phyloP scores from a whole-genome alignment of 306 rosid species.

The Herpetospermum pedunculosum region DNA sequence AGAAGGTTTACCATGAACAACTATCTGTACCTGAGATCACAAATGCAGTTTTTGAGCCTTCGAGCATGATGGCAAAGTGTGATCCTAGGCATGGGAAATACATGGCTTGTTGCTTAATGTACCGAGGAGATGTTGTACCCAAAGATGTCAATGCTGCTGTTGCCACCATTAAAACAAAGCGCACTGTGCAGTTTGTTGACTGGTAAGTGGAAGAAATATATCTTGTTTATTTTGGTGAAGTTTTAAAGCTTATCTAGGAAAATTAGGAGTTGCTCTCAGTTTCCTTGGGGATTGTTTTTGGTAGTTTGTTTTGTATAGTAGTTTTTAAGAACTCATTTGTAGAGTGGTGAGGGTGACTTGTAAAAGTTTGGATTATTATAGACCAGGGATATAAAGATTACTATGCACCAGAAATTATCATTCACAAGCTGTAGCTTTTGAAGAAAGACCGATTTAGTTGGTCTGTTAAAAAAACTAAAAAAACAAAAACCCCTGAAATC shows the following conservation, averaged over 20 bases:
- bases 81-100: slow-evolving; percentile 99
- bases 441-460: not conserved
- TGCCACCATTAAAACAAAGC: slow-evolving; percentile 81
- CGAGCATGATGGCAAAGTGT: slow-evolving; percentile 99
- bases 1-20: slow-evolving; percentile 95
- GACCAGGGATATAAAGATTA: not conserved
- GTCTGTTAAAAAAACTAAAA: not conserved
- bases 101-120: slow-evolving; percentile 99
- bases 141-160: slow-evolving; percentile 98
- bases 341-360: not conserved
- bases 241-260: not conserved
- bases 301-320: not conserved
- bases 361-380: not conserved
- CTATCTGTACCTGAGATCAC: slow-evolving; percentile 92
- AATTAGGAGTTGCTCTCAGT: not conserved
- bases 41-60: slow-evolving; percentile 92
- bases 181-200: slow-evolving; percentile 98
- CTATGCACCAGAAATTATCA: not conserved
- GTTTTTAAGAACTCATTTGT: not conserved
- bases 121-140: slow-evolving; percentile 95
- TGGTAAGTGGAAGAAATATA: slow-evolving; percentile 36
- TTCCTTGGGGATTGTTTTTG: not conserved
- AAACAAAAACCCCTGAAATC: not conserved
- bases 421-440: not conserved
- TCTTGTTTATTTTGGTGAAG: not conserved